Evolutionary conservation across 208 protist species (phyloP), one percentile per base, ranked within the genome.

Genomic region (Crithidia thermophila): DNA sequence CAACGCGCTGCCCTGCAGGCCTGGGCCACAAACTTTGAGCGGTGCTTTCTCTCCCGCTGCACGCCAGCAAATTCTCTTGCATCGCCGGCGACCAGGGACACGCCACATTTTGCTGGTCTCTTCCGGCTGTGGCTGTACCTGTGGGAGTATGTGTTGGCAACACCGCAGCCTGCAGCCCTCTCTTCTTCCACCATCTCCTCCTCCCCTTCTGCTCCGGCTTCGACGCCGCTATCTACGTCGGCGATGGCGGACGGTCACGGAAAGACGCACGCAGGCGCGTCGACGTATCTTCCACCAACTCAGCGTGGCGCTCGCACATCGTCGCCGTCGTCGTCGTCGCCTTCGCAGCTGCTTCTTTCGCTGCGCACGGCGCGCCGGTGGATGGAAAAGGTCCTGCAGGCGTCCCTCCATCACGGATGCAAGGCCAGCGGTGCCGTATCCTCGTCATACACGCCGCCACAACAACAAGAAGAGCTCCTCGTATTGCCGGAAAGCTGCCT

Each of bases 61-160:
- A 36, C 1, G 4, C 31, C 1, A 13, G n/a, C n/a, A n/a, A n/a
- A n/a, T n/a, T n/a, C n/a, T 55, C 50, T 21, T 4, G 30, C 4
- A 13, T 27, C 27, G 5, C 13, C 31, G 30, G 25, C 30, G 50
- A 25, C 18, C 18, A 36, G 31, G 25, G 4, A 21, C 25, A 49
- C 34, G 9, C 10, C 34, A 9, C 46, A 75, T 13, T 8, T 93
- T 20, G 67, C 72, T 1, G 9, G 36, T 2, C 56, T 72, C 30
- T 72, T 76, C 45, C 75, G 82, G 16, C 57, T 93, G 33, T 87
- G 84, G 78, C 51, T 79, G 42, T 91, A 93, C 62, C 31, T 93
- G 61, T 79, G 84, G 65, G 77, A 85, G 33, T 89, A 79, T 61
- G 87, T 91, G 37, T 56, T 93, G 21, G 4, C 14, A 14, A 52